Evolutionary conservation across 2,329 filamentous ascomycete species (phyloP).

Genomic region (Pseudocercospora crystallina): DNA sequence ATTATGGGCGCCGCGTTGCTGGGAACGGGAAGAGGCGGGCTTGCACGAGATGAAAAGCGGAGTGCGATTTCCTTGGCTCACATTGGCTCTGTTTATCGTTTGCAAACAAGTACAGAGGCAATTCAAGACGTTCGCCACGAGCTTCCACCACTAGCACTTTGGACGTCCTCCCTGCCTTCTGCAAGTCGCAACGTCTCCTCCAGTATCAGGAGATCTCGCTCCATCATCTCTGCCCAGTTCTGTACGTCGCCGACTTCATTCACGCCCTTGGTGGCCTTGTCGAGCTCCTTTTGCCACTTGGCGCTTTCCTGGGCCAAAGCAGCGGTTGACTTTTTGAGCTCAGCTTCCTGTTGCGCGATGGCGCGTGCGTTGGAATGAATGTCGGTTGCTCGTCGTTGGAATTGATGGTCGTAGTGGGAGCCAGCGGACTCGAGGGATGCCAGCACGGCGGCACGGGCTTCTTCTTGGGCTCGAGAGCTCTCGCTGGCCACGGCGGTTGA

Average conservation of each 20-base stretch:
- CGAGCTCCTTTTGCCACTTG: slow-evolving; percentile 63
- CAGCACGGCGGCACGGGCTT: slow-evolving; percentile 53
- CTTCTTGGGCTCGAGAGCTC: slow-evolving; percentile 39
- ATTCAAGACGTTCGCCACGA: slow-evolving; percentile 21
- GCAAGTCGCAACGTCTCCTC: slow-evolving; percentile 39
- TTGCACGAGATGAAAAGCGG: no score
- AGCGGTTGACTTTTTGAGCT: slow-evolving; percentile 44
- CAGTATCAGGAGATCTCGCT: slow-evolving; percentile 38
- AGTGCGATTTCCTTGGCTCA: no score
- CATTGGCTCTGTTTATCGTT: no score
- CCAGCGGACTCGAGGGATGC: slow-evolving; percentile 57
- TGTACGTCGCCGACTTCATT: slow-evolving; percentile 81
- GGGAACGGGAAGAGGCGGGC: no score
- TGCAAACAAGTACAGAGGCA: no score
- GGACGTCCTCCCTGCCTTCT: slow-evolving; percentile 30
- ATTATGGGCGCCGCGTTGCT: no score
- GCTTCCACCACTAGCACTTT: slow-evolving; percentile 34
- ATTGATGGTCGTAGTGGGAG: slow-evolving; percentile 67
- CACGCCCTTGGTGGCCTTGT: slow-evolving; percentile 61
- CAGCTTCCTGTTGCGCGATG: slow-evolving; percentile 63
- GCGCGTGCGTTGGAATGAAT: slow-evolving; percentile 68
- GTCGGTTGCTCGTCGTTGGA: slow-evolving; percentile 65
- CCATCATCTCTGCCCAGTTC: slow-evolving; percentile 84
- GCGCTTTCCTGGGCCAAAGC: slow-evolving; percentile 64
- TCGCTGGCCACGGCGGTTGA: slow-evolving; percentile 20